Conservation (phyloP, 2,329 filamentous ascomycete species). For the Aspergillus felis region DNA sequence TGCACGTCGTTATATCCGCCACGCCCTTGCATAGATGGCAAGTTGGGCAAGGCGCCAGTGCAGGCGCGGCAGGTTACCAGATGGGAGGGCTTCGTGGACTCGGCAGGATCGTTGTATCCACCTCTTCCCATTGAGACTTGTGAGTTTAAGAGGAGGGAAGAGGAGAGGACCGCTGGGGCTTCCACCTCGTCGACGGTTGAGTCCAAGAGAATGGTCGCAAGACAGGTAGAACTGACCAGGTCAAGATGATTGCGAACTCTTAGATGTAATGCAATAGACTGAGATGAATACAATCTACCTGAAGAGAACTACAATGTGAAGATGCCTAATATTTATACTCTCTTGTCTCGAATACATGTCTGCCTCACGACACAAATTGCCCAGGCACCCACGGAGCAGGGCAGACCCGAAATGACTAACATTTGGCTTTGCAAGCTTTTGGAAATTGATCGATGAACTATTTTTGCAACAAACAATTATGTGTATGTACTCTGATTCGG, state of each 20-base stretch:
- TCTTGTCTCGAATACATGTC: not conserved
- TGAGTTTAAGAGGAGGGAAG: conserved; percentile 3
- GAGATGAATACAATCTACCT: not conserved
- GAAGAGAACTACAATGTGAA: not conserved
- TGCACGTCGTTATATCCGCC: conserved; percentile 32
- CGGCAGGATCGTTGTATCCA: conserved; percentile 29
- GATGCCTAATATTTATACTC: not conserved
- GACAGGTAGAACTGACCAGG: not conserved
- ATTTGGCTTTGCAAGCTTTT: not conserved
- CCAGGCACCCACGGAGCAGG: not conserved
- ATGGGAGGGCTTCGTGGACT: not conserved
- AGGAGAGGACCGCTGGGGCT: not conserved
- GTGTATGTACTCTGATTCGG: not conserved
- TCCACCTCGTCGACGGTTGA: not conserved
- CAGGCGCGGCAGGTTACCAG: conserved; percentile 1
- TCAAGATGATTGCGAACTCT: not conserved
- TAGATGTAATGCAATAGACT: not conserved
- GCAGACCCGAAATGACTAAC: not conserved
- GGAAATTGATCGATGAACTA: not conserved
- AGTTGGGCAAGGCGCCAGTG: not conserved
- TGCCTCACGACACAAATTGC: not conserved
- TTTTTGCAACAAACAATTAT: not conserved
- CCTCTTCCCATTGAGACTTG: conserved; percentile 34
- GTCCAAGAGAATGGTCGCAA: not conserved
- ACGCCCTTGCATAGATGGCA: conserved; percentile 20